Evolutionary conservation across 2,329 filamentous ascomycete species (phyloP).

Genomic region (Nothomitra cinnamomea): DNA sequence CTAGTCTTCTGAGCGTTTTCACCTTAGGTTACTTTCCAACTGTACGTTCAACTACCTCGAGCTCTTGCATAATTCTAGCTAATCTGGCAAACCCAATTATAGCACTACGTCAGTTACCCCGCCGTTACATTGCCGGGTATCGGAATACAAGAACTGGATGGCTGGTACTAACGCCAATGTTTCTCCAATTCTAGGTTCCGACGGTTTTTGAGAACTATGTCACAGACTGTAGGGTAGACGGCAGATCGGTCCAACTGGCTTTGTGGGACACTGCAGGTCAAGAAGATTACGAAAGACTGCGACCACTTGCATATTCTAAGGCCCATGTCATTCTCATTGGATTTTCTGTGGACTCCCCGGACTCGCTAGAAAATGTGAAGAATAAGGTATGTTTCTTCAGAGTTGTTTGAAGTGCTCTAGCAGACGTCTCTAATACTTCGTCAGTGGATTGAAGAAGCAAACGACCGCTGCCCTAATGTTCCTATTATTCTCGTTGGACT

Average conservation of each 20-base stretch:
- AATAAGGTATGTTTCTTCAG: slow-evolving; percentile 51
- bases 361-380: slow-evolving; percentile 94
- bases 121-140: slow-evolving; percentile 6
- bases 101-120: slow-evolving; percentile 31
- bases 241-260: slow-evolving; percentile 94
- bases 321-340: slow-evolving; percentile 95
- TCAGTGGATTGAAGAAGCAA: slow-evolving; percentile 94
- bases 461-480: slow-evolving; percentile 76
- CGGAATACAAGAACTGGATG: neutral
- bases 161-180: neutral
- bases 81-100: slow-evolving; percentile 9
- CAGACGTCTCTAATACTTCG: slow-evolving; percentile 1
- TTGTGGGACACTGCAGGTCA: slow-evolving; percentile 99
- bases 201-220: slow-evolving; percentile 99
- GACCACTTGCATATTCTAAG: slow-evolving; percentile 89
- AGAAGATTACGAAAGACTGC: slow-evolving; percentile 93
- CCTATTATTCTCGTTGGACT: slow-evolving; percentile 92
- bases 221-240: slow-evolving; percentile 94
- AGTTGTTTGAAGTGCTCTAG: neutral
- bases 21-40: slow-evolving; percentile 96
- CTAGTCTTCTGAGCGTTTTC: slow-evolving; percentile 91
- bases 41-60: slow-evolving; percentile 35
- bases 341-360: slow-evolving; percentile 86
- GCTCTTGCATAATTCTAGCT: slow-evolving; percentile 9
- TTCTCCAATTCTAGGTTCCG: slow-evolving; percentile 49